A percentile compares a stretch with the other conserved stretches of the same genome.
phyloP scores from a whole-genome alignment of 331 rosid species.

The Dryas integrifolia region DNA sequence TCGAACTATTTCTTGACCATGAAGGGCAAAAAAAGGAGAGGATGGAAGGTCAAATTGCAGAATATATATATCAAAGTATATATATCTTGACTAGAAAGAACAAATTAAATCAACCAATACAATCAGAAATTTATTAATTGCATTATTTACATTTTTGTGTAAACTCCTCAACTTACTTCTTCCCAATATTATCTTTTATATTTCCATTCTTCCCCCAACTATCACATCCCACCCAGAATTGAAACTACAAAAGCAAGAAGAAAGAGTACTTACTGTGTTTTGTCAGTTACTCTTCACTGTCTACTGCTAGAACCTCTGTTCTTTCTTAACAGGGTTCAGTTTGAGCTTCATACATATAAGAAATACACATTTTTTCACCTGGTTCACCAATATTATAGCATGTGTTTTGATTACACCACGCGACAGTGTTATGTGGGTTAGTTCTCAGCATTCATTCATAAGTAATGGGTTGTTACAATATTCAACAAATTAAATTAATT shows the following conservation, averaged over 20 bases:
- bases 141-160: not conserved
- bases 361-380: not conserved
- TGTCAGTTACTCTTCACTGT: not conserved
- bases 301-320: constrained; percentile 16
- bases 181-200: not conserved
- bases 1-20: not conserved
- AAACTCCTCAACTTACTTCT: not conserved
- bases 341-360: constrained; percentile 4
- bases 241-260: constrained; percentile 7
- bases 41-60: constrained; percentile 16
- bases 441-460: too few species aligned
- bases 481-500: too few species aligned
- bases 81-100: constrained; percentile 9
- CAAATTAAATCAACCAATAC: not conserved
- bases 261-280: not conserved
- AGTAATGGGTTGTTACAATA: too few species aligned
- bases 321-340: constrained; percentile 17
- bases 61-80: not conserved
- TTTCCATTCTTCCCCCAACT: not conserved
- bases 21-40: not conserved
- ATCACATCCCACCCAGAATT: not conserved
- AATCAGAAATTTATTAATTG: constrained; percentile 11
- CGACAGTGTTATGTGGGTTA: too few species aligned
- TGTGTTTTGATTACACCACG: too few species aligned
- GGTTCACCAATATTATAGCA: too few species aligned